phyloP scores from a whole-genome alignment of 2,329 filamentous ascomycete species.

The Ophiocordyceps camponoti-floridani region DNA sequence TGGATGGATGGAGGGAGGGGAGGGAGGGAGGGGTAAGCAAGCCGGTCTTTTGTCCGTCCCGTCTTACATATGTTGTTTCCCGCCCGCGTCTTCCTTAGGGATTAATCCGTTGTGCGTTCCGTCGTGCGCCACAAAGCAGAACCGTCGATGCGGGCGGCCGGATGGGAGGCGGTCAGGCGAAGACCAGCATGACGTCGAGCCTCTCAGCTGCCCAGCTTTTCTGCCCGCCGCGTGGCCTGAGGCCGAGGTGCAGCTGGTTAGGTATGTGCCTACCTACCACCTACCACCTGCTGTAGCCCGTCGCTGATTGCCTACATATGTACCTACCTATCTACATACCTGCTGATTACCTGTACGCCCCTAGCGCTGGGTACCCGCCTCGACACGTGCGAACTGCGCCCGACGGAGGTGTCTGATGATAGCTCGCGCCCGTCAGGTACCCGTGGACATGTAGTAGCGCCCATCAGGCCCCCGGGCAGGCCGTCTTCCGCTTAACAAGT shows the following conservation, averaged over 20 bases:
- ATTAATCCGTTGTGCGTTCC: too few species aligned
- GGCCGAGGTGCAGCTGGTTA: background rate
- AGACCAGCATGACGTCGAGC: background rate
- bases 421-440: background rate
- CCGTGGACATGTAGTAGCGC: too few species aligned
- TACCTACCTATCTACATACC: too few species aligned
- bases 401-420: background rate
- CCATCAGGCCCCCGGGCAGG: too few species aligned
- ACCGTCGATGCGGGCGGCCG: background rate
- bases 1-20: background rate
- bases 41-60: background rate
- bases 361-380: background rate
- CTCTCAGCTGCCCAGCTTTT: background rate
- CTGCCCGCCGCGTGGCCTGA: background rate
- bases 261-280: too few species aligned
- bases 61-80: background rate
- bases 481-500: too few species aligned
- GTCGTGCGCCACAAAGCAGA: too few species aligned
- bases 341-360: too few species aligned
- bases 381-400: background rate
- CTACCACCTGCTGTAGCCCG: too few species aligned
- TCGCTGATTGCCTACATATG: too few species aligned
- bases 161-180: background rate
- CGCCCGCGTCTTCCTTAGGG: too few species aligned
- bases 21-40: background rate